phyloP scores from a whole-genome alignment of 2,329 filamentous ascomycete genomes.

The Fusarium buharicum region DNA sequence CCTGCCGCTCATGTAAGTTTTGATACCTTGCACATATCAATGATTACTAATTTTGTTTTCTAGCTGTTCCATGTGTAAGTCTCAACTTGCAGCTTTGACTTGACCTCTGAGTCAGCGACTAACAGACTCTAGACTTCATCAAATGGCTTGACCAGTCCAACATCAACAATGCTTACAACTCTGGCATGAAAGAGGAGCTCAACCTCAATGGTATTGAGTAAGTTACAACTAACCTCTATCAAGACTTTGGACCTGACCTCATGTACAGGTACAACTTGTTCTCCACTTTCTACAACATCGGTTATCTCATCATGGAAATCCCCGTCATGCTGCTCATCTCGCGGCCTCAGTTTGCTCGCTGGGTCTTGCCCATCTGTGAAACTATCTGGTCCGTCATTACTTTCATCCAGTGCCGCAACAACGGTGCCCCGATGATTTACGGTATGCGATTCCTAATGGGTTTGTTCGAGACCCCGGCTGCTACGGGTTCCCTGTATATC shows the following conservation, averaged over 20 bases:
- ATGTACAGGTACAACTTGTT: constrained; percentile 38
- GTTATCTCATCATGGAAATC: constrained; percentile 44
- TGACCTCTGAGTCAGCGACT: not conserved
- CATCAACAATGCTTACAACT: constrained; percentile 53
- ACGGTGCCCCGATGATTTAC: constrained; percentile 28
- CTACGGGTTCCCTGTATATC: constrained; percentile 45
- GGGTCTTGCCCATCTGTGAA: constrained; percentile 27
- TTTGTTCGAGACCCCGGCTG: constrained; percentile 32
- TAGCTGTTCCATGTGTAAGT: constrained; percentile 30
- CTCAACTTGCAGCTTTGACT: not conserved
- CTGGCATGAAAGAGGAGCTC: constrained; percentile 53
- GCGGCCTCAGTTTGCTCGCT: constrained; percentile 29
- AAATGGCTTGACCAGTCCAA: constrained; percentile 50
- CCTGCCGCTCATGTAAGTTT: constrained; percentile 45
- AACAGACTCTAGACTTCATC: constrained; percentile 35
- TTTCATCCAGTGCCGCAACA: constrained; percentile 22
- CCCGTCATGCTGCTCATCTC: constrained; percentile 45
- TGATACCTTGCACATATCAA: too few relatives aligned
- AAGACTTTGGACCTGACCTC: not conserved
- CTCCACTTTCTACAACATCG: constrained; percentile 44
- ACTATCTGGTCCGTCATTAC: constrained; percentile 33
- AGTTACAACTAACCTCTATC: not conserved
- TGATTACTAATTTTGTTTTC: not conserved
- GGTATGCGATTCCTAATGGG: constrained; percentile 37
- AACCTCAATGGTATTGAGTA: constrained; percentile 49